Base-by-base conservation (phyloP, 768 basidiomycete species). In the Hydnum rufescens region DNA sequence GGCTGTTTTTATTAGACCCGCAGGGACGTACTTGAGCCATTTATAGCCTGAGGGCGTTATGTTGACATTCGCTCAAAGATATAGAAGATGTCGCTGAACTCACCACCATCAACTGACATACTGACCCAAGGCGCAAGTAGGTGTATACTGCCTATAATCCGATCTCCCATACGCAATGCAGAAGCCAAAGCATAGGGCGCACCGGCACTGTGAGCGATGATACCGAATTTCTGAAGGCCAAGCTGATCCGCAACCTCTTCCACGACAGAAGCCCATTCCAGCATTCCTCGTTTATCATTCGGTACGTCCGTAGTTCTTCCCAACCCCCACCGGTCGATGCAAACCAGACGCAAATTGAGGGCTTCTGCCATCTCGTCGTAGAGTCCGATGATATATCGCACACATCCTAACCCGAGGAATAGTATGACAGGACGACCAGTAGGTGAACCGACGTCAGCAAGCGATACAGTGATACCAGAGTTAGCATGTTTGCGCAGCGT, bases 21-120 rank as follows among this genome's bases (percentile, higher is more conserved):
- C 86, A 0, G 93, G 93, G 4, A 99, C 84, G 62, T 90, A 97
- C 65, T 90, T 93, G 51, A 99, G 73, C 89, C 90, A 96, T 61
- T 82, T 90, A 68, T 95, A 96, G 16, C 86, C 81, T 60, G 74
- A 53, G 57, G 42, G 53, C 28, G 39, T 47, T 26, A 47, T 13
- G 13, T 13, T 25, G 8, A 28, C 26, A 26, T 47, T 47, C 44
- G 13, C 13, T 25, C 44, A 28, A 1, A 26, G 26, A 47, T 54
- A 44, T 54, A 22, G 30, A 29, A 32, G 32, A 49, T 5, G 47
- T 47, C 1, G 46, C 29, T 26, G 25, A 53, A 67, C 87, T 62
- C 64, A 90, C 90, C 81, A 57, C 73, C 80, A 64, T 93, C 93
- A 36, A 65, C 62, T 42, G 80, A 76, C 25, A 82, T 78, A n/a